A percentile compares a stretch with the other conserved stretches of the same genome.
phyloP scores from a whole-genome alignment of 768 basidiomycete genomes.

The Boletus rubescentipes region DNA sequence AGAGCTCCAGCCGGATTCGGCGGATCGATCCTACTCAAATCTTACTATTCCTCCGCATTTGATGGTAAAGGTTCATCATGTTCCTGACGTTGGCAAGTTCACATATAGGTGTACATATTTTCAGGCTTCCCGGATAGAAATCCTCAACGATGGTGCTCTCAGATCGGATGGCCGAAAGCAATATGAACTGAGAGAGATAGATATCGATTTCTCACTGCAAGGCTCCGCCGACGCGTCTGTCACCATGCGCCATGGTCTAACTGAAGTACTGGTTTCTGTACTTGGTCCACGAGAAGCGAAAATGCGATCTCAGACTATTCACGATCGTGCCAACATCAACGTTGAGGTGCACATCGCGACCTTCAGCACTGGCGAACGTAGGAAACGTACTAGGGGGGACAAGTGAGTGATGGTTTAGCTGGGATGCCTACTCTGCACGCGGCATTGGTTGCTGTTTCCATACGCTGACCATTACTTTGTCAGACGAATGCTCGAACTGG shows the following conservation, averaged over 20 bases:
- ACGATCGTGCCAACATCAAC: slow-evolving; percentile 86
- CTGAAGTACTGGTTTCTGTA: slow-evolving; percentile 83
- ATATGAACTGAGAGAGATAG: slow-evolving; percentile 82
- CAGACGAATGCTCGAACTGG: slow-evolving; percentile 87
- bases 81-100: background rate
- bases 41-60: background rate
- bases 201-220: slow-evolving; percentile 73
- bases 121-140: slow-evolving; percentile 60
- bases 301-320: slow-evolving; percentile 72
- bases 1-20: too few species aligned
- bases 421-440: background rate
- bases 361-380: slow-evolving; percentile 81
- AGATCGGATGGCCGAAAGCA: slow-evolving; percentile 93
- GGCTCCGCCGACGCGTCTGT: slow-evolving; percentile 86
- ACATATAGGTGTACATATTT: background rate
- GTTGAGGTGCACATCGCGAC: slow-evolving; percentile 87
- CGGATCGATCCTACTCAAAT: background rate
- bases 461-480: slow-evolving; percentile 4
- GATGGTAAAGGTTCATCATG: slow-evolving; percentile 5
- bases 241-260: slow-evolving; percentile 83
- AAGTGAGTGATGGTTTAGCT: slow-evolving; percentile 56
- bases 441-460: background rate
- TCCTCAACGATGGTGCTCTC: slow-evolving; percentile 81
- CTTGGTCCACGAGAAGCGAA: slow-evolving; percentile 92
- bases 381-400: slow-evolving; percentile 77